Evolutionary conservation across 192 early-diverging fungal genomes (phyloP).

Genomic region (Coemansia sp.): DNA sequence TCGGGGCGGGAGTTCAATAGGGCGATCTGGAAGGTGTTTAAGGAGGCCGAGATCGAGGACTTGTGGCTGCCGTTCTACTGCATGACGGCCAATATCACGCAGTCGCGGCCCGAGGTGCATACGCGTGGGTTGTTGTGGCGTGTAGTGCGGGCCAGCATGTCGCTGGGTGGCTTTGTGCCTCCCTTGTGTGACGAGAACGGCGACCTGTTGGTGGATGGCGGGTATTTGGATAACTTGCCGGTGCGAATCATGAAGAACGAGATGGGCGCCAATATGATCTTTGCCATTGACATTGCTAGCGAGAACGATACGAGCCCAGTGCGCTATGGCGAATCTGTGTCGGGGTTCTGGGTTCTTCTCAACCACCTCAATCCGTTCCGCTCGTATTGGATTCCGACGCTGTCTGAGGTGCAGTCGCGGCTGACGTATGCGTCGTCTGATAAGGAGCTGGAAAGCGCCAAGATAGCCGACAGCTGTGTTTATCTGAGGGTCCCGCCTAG

Average conservation of each 20-base stretch:
- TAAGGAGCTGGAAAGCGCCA: constrained; percentile 87
- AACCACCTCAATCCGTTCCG: constrained; percentile 83
- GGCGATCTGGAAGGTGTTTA: constrained; percentile 93
- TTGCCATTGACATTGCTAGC: constrained; percentile 93
- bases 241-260: constrained; percentile 78
- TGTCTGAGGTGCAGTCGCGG: constrained; percentile 94
- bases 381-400: constrained; percentile 74
- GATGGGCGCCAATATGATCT: constrained; percentile 85
- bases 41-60: constrained; percentile 94
- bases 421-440: constrained; percentile 94
- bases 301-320: constrained; percentile 95
- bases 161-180: constrained; percentile 92
- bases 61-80: constrained; percentile 97
- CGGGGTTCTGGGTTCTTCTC: constrained; percentile 90
- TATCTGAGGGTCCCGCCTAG: constrained; percentile 90
- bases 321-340: constrained; percentile 87
- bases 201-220: constrained; percentile 97
- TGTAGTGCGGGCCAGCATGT: constrained; percentile 98
- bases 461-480: constrained; percentile 75
- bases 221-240: constrained; percentile 97
- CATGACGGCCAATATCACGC: constrained; percentile 96
- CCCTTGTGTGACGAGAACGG: constrained; percentile 94
- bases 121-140: constrained; percentile 95
- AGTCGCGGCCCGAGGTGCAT: constrained; percentile 92
- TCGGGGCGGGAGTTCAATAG: constrained; percentile 97